phyloP scores from a whole-genome alignment of 768 basidiomycete genomes.

The Rhizopogon rudus region DNA sequence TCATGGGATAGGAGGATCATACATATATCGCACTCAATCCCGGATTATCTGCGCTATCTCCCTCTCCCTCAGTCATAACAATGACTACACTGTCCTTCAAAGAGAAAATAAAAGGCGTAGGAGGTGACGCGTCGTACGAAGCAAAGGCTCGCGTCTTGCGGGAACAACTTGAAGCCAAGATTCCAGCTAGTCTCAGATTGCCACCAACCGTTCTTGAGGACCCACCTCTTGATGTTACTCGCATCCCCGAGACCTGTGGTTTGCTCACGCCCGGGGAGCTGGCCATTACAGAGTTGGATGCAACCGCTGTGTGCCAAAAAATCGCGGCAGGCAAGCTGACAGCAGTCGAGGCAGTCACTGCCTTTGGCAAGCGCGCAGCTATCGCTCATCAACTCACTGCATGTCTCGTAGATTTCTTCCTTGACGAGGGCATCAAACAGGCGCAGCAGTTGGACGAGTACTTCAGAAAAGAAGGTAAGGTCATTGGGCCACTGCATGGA shows the following conservation, averaged over 20 bases:
- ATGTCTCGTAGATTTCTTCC: slow-evolving; percentile 40
- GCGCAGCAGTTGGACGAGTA: slow-evolving; percentile 39
- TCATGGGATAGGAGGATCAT: too few relatives aligned
- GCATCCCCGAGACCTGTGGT: slow-evolving; percentile 26
- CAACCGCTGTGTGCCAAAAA: slow-evolving; percentile 11
- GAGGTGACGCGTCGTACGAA: slow-evolving; percentile 16
- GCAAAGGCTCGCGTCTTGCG: slow-evolving; percentile 13
- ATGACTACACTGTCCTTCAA: slow-evolving; percentile 11
- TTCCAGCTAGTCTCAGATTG: too few relatives aligned
- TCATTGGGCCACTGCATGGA: slow-evolving; percentile 37
- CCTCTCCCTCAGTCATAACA: not conserved
- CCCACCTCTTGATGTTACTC: slow-evolving; percentile 27
- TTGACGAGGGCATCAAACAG: slow-evolving; percentile 34
- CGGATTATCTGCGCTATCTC: too few relatives aligned
- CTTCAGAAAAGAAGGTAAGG: slow-evolving; percentile 10
- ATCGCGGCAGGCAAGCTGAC: slow-evolving; percentile 27
- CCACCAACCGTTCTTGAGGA: slow-evolving; percentile 4
- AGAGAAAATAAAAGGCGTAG: slow-evolving; percentile 17
- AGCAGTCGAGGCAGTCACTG: slow-evolving; percentile 35
- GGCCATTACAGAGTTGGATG: slow-evolving; percentile 20
- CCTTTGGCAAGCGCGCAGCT: slow-evolving; percentile 36
- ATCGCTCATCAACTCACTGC: slow-evolving; percentile 26
- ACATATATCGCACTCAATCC: too few relatives aligned
- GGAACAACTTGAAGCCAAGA: not conserved
- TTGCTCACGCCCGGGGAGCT: slow-evolving; percentile 27